Evolutionary conservation across 305 asterid genomes (phyloP), one percentile per base, ranked within the genome.

Genomic region (Fraxinus greggii): DNA sequence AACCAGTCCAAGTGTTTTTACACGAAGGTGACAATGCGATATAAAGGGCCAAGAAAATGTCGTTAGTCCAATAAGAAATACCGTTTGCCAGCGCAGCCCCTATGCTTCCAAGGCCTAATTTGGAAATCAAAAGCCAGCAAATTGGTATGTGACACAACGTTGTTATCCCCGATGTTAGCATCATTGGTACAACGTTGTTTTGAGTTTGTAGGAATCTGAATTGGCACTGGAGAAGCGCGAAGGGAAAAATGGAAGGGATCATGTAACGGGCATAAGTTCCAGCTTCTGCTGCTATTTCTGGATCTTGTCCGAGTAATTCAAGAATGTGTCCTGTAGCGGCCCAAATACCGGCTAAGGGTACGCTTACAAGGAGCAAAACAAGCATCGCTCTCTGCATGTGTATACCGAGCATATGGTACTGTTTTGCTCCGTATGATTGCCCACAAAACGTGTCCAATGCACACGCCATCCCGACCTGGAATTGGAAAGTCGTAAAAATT

Each of bases 371-470:
- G 21, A 92, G 85, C 28, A 92, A 81, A 26, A 92, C 93, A 12
- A 92, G 32, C 95, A 92, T 90, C 63, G 94, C 95, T 73, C 91
- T 78, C 80, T 92, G 95, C 92, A 89, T 92, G 87, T 91, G 93
- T 7, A 91, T 84, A 0, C 95, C 95, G 2, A 91, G 87, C 90
- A 90, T 83, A 33, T 90, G 95, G 84, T 90, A 90, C 42, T 92
- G 94, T 45, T 86, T 90, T 5, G 95, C 94, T 0, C 95, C 94
- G 45, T 86, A 90, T 4, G 95, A 84, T 28, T 91, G 93, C 1
- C 95, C 95, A 35, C 94, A 92, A 86, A 90, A 92, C 0, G 95
- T 92, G 72, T 90, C 95, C 82, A 92, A 56, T 0, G 95, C 93
- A 61, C 92, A 85, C 10, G 87, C 92, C 94, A 90, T 86, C 3